A percentile compares a stretch with the other conserved stretches of the same genome.
These are phyloP conservation scores for Pestalotiopsis sp. DNA, from an alignment of 2,329 filamentous ascomycete species.

Conservation along the genomic window DNA sequence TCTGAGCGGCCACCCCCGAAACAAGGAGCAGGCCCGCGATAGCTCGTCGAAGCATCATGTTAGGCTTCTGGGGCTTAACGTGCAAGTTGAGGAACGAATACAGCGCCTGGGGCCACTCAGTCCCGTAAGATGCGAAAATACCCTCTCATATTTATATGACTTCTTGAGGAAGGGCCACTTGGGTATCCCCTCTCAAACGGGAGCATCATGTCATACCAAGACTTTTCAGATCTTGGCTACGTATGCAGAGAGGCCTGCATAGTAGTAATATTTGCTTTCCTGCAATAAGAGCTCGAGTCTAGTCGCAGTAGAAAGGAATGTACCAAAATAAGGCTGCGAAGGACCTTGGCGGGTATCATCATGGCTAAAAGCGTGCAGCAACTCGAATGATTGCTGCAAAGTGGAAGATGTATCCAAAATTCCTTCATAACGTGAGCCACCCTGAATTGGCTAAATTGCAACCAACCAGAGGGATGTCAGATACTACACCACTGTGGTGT, in stretches of 20 bases:
- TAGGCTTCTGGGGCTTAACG: background rate
- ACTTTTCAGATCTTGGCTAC: background rate
- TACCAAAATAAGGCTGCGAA: background rate
- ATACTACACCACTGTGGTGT: background rate
- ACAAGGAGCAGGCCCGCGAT: background rate
- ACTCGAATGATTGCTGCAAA: background rate
- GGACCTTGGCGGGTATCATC: background rate
- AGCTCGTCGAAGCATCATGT: background rate
- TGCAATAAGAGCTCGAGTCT: background rate
- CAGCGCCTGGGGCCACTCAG: background rate
- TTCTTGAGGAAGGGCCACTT: background rate
- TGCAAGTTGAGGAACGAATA: background rate
- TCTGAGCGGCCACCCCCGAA: background rate
- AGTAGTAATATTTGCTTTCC: background rate
- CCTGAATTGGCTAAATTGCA: background rate
- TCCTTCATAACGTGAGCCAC: rapidly evolving
- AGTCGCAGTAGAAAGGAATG: background rate
- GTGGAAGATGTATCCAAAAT: background rate
- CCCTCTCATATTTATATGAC: background rate
- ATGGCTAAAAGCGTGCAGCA: background rate
- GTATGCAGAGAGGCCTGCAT: background rate
- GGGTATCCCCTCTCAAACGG: background rate
- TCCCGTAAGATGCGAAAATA: background rate
- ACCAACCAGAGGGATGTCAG: background rate
- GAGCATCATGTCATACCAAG: background rate